phyloP scores from a whole-genome alignment of 2,329 filamentous ascomycete species.

The Microdochium nivale region DNA sequence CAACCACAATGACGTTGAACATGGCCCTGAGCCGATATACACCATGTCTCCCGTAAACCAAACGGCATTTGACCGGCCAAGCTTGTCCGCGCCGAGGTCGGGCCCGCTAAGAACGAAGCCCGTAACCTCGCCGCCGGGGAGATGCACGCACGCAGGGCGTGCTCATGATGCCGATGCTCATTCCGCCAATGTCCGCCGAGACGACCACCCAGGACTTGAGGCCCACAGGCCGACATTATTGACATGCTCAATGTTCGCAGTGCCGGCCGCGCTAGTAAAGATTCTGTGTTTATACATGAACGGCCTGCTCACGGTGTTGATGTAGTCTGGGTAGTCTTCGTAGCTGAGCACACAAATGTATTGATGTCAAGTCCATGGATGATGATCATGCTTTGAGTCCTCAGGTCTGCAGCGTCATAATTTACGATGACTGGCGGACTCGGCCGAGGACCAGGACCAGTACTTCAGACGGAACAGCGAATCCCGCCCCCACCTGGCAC shows the following conservation, averaged over 20 bases:
- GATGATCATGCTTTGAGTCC: too few species aligned
- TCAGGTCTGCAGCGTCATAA: too few species aligned
- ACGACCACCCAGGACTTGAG: conserved; percentile 29
- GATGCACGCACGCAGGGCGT: conserved; percentile 32
- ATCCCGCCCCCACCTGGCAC: too few species aligned
- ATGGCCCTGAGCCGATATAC: conserved; percentile 26
- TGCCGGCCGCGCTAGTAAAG: conserved; percentile 35
- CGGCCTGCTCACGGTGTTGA: conserved; percentile 34
- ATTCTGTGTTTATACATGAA: conserved; percentile 36
- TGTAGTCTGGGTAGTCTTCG: conserved; percentile 39
- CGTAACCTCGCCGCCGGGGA: conserved; percentile 32
- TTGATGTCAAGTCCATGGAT: too few species aligned
- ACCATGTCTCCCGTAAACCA: conserved; percentile 42
- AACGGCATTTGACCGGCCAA: conserved; percentile 31
- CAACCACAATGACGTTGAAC: conserved; percentile 26
- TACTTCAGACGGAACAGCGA: too few species aligned
- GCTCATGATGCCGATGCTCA: conserved; percentile 26
- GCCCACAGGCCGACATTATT: conserved; percentile 26
- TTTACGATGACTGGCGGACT: too few species aligned
- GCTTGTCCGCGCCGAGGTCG: conserved; percentile 25
- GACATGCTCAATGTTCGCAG: conserved; percentile 28
- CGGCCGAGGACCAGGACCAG: too few species aligned
- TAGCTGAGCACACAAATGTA: too few species aligned
- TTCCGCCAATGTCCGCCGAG: conserved; percentile 17
- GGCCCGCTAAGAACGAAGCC: conserved; percentile 31